Percentiles rank a stretch among this genome's conserved stretches.
Conservation (phyloP, 192 early-diverging fungal genomes). For the Mortierella claussenii region DNA sequence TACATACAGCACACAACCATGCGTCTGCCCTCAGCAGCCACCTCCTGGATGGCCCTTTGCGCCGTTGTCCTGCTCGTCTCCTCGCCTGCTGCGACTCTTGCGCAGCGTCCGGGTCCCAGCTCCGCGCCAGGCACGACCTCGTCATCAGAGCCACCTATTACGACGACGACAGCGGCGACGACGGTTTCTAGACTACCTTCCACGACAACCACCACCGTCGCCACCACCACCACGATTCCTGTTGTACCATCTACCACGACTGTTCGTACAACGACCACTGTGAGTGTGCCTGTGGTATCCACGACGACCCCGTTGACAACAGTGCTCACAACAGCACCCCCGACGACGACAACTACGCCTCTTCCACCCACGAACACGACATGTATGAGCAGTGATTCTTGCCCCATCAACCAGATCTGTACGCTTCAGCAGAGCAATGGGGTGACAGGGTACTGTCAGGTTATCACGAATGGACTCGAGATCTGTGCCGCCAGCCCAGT, state of each 20-base stretch:
- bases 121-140: too few species aligned
- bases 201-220: too few species aligned
- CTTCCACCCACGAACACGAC: slow-evolving; percentile 1
- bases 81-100: background rate
- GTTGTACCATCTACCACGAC: background rate
- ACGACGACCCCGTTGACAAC: background rate
- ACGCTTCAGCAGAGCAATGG: background rate
- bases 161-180: too few species aligned
- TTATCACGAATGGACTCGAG: background rate
- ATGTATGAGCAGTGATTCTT: slow-evolving; percentile 5
- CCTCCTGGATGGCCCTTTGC: slow-evolving; percentile 13
- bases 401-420: slow-evolving; percentile 20
- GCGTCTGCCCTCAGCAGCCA: slow-evolving; percentile 2
- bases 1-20: too few species aligned
- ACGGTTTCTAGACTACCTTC: too few species aligned
- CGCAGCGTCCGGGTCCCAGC: background rate
- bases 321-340: background rate
- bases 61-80: slow-evolving; percentile 2
- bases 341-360: background rate
- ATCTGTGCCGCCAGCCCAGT: slow-evolving; percentile 14
- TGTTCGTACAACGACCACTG: background rate
- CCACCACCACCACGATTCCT: background rate
- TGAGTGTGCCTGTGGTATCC: background rate
- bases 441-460: slow-evolving; percentile 14
- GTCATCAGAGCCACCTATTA: too few species aligned